Percentiles rank a stretch among this genome's conserved stretches.
These are phyloP conservation scores for Calonectria leucothoes DNA, from an alignment of 2,329 filamentous ascomycete species.

Conservation along the genomic window DNA sequence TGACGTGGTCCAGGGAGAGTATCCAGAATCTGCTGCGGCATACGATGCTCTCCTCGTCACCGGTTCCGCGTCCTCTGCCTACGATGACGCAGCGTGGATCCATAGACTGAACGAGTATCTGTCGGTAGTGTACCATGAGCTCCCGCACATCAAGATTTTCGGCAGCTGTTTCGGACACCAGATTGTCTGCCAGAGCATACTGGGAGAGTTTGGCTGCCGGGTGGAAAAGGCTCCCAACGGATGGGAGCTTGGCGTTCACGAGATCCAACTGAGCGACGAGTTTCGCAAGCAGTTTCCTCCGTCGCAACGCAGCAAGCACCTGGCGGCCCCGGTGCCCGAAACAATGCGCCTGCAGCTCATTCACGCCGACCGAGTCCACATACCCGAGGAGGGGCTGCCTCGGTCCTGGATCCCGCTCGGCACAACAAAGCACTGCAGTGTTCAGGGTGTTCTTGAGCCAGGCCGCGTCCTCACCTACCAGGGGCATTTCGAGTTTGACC, in stretches of 20 bases:
- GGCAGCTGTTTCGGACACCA: constrained; percentile 59
- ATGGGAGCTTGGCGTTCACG: constrained; percentile 47
- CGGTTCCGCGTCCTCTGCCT: constrained; percentile 50
- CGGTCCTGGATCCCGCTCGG: constrained; percentile 37
- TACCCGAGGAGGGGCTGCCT: constrained; percentile 26
- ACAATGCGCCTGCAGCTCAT: constrained; percentile 50
- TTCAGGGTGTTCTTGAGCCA: constrained; percentile 53
- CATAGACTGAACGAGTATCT: constrained; percentile 35
- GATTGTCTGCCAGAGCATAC: constrained; percentile 51
- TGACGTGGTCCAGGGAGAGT: constrained; percentile 49
- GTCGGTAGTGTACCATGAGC: constrained; percentile 40
- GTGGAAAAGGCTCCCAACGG: constrained; percentile 43
- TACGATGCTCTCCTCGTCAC: constrained; percentile 53
- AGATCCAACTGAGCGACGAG: constrained; percentile 35
- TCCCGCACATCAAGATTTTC: constrained; percentile 50
- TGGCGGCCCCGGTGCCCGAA: constrained; percentile 12
- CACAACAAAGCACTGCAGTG: constrained; percentile 43
- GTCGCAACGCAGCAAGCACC: not conserved
- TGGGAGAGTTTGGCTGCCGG: constrained; percentile 41
- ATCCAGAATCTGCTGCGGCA: constrained; percentile 43
- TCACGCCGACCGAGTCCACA: constrained; percentile 47
- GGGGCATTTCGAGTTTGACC: constrained; percentile 57
- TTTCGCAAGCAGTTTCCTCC: constrained; percentile 32
- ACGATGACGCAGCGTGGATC: constrained; percentile 41
- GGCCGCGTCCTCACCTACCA: constrained; percentile 54